Percentiles rank a stretch among this genome's conserved stretches.
Conservation (phyloP, 2,329 filamentous ascomycete genomes). For the Aspergillus sp. region DNA sequence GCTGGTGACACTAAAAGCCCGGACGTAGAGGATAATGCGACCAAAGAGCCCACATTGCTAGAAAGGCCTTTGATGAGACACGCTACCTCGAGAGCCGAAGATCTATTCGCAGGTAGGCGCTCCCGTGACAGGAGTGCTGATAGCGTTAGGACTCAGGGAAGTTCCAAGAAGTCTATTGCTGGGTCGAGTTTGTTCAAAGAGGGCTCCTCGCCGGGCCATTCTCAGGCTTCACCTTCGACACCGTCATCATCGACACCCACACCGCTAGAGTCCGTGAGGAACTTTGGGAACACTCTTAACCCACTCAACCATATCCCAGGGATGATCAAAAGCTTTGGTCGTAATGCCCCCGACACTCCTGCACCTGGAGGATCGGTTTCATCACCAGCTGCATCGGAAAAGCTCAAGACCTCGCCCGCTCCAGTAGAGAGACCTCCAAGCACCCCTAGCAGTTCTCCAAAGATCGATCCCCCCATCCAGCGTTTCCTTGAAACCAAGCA, state of each 20-base stretch:
- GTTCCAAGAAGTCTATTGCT: constrained; percentile 33
- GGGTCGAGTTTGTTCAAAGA: constrained; percentile 16
- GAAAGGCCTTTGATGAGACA: constrained; percentile 29
- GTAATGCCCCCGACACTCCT: constrained; percentile 37
- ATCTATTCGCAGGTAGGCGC: constrained; percentile 60
- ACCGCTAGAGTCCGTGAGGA: constrained; percentile 76
- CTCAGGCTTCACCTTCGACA: constrained; percentile 14
- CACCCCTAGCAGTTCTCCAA: constrained; percentile 7
- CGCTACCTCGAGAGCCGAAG: constrained; percentile 48
- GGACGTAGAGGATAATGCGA: constrained; percentile 49
- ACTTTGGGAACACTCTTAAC: constrained; percentile 73
- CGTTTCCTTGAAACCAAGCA: constrained; percentile 69
- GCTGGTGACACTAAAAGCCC: constrained; percentile 47
- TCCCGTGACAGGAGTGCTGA: constrained; percentile 72
- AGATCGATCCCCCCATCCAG: constrained; percentile 58
- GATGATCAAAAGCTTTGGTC: constrained; percentile 74
- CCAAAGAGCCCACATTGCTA: constrained; percentile 36
- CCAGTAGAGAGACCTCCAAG: constrained; percentile 12
- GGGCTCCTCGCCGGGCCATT: constrained; percentile 8
- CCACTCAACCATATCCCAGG: constrained; percentile 73
- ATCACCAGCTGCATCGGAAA: constrained; percentile 36
- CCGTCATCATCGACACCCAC: constrained; percentile 38
- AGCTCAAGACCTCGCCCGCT: constrained; percentile 24
- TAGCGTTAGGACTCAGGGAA: constrained; percentile 47
- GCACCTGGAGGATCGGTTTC: constrained; percentile 33